These are phyloP conservation scores for Aureobasidium uvarum DNA, from an alignment of 2,329 filamentous ascomycete genomes.

Conservation along the genomic window DNA sequence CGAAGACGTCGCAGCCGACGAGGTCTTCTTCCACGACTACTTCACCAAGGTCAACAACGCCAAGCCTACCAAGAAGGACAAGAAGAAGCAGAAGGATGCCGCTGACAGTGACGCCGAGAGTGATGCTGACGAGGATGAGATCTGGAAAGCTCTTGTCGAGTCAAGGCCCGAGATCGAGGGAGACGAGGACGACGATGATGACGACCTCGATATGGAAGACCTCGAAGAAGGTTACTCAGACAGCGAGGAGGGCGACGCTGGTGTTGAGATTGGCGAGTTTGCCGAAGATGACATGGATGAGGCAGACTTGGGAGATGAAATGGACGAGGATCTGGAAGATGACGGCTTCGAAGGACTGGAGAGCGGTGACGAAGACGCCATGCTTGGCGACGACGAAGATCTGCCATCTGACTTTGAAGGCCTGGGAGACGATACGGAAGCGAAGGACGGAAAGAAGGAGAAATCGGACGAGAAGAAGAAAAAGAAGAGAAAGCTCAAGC, in stretches of 20 bases:
- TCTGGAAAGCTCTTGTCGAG: slow-evolving; percentile 87
- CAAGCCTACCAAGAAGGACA: slow-evolving; percentile 57
- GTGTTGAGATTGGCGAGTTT: slow-evolving; percentile 60
- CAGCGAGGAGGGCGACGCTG: slow-evolving; percentile 43
- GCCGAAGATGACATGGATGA: slow-evolving; percentile 53
- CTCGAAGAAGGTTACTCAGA: slow-evolving; percentile 41
- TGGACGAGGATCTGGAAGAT: slow-evolving; percentile 53
- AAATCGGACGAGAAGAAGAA: slow-evolving; percentile 51
- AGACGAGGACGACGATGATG: slow-evolving; percentile 60
- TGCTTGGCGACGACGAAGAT: slow-evolving; percentile 50
- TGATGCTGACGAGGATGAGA: slow-evolving; percentile 62
- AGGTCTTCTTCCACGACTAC: slow-evolving; percentile 98
- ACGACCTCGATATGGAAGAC: slow-evolving; percentile 56
- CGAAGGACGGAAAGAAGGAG: slow-evolving; percentile 42
- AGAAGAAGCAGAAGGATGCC: slow-evolving; percentile 49
- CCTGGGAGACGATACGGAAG: slow-evolving; percentile 46
- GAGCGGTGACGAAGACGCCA: slow-evolving; percentile 44
- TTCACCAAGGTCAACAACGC: slow-evolving; percentile 66
- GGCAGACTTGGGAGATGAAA: slow-evolving; percentile 53
- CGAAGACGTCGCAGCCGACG: slow-evolving; percentile 84
- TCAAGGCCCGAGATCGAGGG: slow-evolving; percentile 75
- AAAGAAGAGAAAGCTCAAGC: slow-evolving; percentile 82
- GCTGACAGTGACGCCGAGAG: slow-evolving; percentile 45
- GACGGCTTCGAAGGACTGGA: slow-evolving; percentile 52
- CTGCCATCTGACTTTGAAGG: slow-evolving; percentile 57